phyloP scores from a whole-genome alignment of 345 rosid genomes.

The Rhizophora apiculata region DNA sequence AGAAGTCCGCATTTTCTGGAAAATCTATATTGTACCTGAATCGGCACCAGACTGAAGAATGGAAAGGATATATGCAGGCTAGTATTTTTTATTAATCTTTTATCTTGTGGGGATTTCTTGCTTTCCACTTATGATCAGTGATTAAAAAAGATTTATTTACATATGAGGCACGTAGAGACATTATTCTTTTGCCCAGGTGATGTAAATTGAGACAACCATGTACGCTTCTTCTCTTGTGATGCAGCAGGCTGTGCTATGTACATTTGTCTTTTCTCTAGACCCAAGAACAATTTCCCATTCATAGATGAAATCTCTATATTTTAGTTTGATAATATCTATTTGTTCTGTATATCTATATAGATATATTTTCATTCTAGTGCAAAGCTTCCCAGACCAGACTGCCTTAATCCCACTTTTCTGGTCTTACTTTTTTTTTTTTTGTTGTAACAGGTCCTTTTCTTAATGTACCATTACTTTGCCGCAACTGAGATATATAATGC shows the following conservation, averaged over 20 bases:
- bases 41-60: conserved; percentile 96
- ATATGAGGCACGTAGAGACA: too few relatives aligned
- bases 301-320: not conserved
- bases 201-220: not conserved
- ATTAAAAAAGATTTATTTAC: not conserved
- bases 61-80: conserved; percentile 99
- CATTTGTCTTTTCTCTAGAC: too few relatives aligned
- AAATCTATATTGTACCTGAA: conserved; percentile 78
- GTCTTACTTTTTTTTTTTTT: not conserved
- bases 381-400: not conserved
- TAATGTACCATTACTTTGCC: conserved; percentile 98
- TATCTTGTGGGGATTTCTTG: not conserved
- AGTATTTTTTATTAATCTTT: conserved; percentile 31
- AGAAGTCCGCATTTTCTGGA: conserved; percentile 75
- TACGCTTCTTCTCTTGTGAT: not conserved
- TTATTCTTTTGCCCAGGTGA: too few relatives aligned
- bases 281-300: not conserved
- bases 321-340: conserved; percentile 9
- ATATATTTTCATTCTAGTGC: not conserved
- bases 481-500: conserved; percentile 92
- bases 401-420: conserved; percentile 1
- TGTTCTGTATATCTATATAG: not conserved
- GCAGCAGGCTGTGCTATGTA: not conserved
- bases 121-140: not conserved
- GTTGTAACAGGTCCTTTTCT: conserved; percentile 72